Conservation (phyloP, 352 stramenopile species). For the Phytophthora cactorum region DNA sequence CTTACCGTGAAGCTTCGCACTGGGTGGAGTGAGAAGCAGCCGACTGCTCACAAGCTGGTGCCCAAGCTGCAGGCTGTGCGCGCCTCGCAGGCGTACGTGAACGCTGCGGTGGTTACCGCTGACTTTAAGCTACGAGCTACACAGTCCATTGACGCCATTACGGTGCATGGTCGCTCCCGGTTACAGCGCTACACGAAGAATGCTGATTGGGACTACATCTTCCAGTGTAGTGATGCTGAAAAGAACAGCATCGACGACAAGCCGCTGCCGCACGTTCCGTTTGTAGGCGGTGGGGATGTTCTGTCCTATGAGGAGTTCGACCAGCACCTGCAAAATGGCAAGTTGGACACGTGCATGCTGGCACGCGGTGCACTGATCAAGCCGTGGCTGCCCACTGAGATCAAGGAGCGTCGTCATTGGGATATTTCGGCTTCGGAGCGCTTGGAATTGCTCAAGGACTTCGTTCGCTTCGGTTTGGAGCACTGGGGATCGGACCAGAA, state of each 20-base stretch:
- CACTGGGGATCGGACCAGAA: conserved; percentile 99
- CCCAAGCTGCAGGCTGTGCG: conserved; percentile 87
- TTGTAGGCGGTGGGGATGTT: conserved; percentile 94
- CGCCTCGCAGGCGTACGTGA: conserved; percentile 74
- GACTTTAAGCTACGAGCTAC: conserved; percentile 75
- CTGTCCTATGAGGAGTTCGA: conserved; percentile 88
- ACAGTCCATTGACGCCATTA: conserved; percentile 78
- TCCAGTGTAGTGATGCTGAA: conserved; percentile 79
- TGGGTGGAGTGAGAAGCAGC: conserved; percentile 96
- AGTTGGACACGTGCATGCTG: conserved; percentile 91
- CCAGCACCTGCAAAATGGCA: conserved; percentile 79
- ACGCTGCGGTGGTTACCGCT: conserved; percentile 70
- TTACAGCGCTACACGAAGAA: conserved; percentile 98
- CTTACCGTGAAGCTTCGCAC: conserved; percentile 99
- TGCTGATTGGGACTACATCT: conserved; percentile 99
- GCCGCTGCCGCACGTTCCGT: conserved; percentile 58
- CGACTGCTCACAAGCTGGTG: conserved; percentile 94
- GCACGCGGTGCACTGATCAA: conserved; percentile 97
- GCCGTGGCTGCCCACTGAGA: conserved; percentile 98
- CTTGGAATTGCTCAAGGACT: conserved; percentile 97
- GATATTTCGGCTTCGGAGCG: conserved; percentile 97
- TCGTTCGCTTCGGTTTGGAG: conserved; percentile 97
- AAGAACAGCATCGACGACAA: conserved; percentile 26
- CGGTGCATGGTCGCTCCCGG: conserved; percentile 96
- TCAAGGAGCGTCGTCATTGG: conserved; percentile 97